Conservation (phyloP, 202 grass and related monocot genomes). For the Hordeum pubiflorum region DNA sequence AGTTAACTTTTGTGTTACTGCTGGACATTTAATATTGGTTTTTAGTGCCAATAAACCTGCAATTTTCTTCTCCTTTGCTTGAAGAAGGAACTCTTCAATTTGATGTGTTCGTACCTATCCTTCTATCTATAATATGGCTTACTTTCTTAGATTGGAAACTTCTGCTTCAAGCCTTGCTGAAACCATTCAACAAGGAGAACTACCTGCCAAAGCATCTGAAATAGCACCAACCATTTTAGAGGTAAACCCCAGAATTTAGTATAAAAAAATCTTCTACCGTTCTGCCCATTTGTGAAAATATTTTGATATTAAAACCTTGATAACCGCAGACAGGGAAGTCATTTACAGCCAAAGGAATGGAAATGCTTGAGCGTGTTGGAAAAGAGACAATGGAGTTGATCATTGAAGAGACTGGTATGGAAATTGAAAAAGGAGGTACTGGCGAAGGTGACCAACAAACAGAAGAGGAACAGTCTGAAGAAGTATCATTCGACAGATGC, state of each 20-base stretch:
- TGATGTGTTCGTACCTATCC: not conserved
- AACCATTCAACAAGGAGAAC: slow-evolving; percentile 76
- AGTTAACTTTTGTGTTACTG: not conserved
- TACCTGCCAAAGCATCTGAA: slow-evolving; percentile 66
- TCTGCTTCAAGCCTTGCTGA: slow-evolving; percentile 83
- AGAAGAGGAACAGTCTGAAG: slow-evolving; percentile 89
- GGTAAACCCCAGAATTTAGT: slow-evolving; percentile 32
- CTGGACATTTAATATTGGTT: not conserved
- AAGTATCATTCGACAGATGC: slow-evolving; percentile 91
- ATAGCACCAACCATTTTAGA: slow-evolving; percentile 88
- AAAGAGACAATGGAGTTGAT: slow-evolving; percentile 96
- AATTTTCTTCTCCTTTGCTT: not conserved
- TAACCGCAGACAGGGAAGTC: slow-evolving; percentile 72
- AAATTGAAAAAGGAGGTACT: slow-evolving; percentile 54
- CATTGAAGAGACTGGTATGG: slow-evolving; percentile 91
- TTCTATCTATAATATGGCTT: slow-evolving; percentile 6
- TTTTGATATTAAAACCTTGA: slow-evolving; percentile 28
- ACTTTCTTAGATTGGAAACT: slow-evolving; percentile 70
- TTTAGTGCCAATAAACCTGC: not conserved
- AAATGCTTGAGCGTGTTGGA: slow-evolving; percentile 91
- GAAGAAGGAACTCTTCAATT: not conserved
- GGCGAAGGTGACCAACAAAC: slow-evolving; percentile 47
- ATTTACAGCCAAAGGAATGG: slow-evolving; percentile 80
- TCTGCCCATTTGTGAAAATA: not conserved
- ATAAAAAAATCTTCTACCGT: not conserved